These are phyloP conservation scores for Globisporangium acanthophoron DNA, from an alignment of 352 stramenopile species.

Conservation along the genomic window DNA sequence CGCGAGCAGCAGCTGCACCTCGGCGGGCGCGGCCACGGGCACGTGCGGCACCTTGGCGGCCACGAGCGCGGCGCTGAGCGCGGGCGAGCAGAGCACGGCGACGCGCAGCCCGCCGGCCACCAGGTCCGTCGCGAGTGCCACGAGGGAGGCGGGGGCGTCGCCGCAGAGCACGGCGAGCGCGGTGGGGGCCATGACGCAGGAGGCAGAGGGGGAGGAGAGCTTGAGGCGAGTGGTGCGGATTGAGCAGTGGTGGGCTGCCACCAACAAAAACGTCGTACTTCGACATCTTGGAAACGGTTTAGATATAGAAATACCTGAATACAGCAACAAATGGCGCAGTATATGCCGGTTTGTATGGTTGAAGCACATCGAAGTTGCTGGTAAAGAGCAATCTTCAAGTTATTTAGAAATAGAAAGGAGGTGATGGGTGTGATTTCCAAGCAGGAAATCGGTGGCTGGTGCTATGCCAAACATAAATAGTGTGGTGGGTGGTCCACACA, in stretches of 20 bases:
- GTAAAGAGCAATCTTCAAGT: slow-evolving; percentile 13
- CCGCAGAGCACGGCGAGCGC: slow-evolving; percentile 71
- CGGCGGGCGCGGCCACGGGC: slow-evolving; percentile 45
- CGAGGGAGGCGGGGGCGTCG: slow-evolving; percentile 32
- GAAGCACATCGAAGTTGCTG: background rate
- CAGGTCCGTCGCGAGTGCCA: slow-evolving; percentile 45
- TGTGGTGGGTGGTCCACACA: too few relatives aligned
- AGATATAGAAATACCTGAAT: slow-evolving; percentile 6
- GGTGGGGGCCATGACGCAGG: slow-evolving; percentile 23
- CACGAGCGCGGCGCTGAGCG: slow-evolving; percentile 51
- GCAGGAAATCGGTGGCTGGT: slow-evolving; percentile 10
- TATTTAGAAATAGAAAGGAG: background rate
- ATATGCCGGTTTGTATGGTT: slow-evolving; percentile 1
- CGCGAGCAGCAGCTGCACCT: slow-evolving; percentile 64
- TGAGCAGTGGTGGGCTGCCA: background rate
- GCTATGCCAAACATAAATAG: too few relatives aligned
- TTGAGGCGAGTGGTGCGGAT: background rate
- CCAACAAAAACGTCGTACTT: background rate
- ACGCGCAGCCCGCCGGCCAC: slow-evolving; percentile 53
- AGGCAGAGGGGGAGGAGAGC: background rate
- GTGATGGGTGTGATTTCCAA: slow-evolving; percentile 8
- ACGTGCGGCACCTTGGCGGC: slow-evolving; percentile 73
- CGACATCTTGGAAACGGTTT: slow-evolving; percentile 16
- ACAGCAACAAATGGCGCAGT: background rate
- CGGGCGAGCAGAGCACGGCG: slow-evolving; percentile 48